These are phyloP conservation scores for Brettanomyces custersianus DNA, from an alignment of 805 yeast species.

Conservation along the genomic window DNA sequence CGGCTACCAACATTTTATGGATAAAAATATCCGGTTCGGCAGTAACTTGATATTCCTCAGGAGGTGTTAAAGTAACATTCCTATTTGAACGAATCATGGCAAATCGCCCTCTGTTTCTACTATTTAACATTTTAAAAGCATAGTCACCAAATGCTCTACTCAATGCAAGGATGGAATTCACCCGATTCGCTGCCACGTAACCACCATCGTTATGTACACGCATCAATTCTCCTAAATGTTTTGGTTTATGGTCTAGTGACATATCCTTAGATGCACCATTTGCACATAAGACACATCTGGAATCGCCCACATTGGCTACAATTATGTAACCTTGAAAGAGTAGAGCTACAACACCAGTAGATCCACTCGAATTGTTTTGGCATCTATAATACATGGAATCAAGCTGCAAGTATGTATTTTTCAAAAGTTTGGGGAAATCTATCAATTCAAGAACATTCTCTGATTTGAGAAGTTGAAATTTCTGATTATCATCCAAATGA, in stretches of 20 bases:
- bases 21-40: conserved; percentile 68
- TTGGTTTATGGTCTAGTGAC: conserved; percentile 61
- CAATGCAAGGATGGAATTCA: conserved; percentile 49
- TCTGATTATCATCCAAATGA: conserved; percentile 11
- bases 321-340: conserved; percentile 36
- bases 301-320: conserved; percentile 71
- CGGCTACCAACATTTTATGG: conserved; percentile 37
- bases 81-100: conserved; percentile 11
- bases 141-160: conserved; percentile 64
- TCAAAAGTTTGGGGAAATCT: conserved; percentile 25
- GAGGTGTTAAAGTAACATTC: conserved; percentile 29
- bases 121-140: conserved; percentile 33
- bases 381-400: conserved; percentile 34
- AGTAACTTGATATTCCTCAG: conserved; percentile 72
- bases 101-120: conserved; percentile 17
- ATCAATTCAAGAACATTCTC: conserved; percentile 14
- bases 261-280: conserved; percentile 48
- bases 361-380: conserved; percentile 37
- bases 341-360: conserved; percentile 41
- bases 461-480: conserved; percentile 7
- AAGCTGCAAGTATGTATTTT: conserved; percentile 34
- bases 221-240: conserved; percentile 48
- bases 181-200: conserved; percentile 50
- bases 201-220: conserved; percentile 53
- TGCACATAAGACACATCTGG: conserved; percentile 51